Conservation (phyloP, 2,329 filamentous ascomycete species). For the Apiospora aurea region DNA sequence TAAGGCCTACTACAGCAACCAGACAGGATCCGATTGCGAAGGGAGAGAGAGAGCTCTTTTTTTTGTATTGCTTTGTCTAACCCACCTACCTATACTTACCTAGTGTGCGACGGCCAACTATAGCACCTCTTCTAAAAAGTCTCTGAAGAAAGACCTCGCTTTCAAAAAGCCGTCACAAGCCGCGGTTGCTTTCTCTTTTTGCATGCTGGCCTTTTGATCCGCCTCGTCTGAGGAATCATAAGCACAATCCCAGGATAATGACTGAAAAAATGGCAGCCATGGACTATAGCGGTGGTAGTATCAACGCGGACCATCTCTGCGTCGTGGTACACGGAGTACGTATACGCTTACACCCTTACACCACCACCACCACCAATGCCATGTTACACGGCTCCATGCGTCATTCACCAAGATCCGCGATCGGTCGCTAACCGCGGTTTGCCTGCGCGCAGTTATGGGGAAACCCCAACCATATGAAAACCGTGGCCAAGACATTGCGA, state of each 20-base stretch:
- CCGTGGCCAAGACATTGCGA: constrained; percentile 70
- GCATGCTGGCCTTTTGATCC: constrained; percentile 14
- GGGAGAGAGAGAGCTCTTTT: background rate
- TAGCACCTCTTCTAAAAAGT: background rate
- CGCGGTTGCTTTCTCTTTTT: background rate
- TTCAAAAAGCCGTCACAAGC: background rate
- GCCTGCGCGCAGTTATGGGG: constrained; percentile 70
- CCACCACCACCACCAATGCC: background rate
- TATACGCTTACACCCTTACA: constrained; percentile 30
- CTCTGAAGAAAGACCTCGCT: background rate
- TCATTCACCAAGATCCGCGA: constrained; percentile 29
- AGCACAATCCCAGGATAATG: background rate
- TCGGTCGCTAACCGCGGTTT: constrained; percentile 32
- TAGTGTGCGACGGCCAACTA: background rate
- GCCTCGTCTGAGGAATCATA: constrained; percentile 1
- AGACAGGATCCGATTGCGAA: background rate
- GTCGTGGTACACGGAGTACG: constrained; percentile 80
- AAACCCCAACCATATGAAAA: constrained; percentile 75
- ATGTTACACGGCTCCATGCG: background rate
- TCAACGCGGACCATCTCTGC: constrained; percentile 72
- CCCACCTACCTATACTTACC: background rate
- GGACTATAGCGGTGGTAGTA: constrained; percentile 58
- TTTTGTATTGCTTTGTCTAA: constrained; percentile 13
- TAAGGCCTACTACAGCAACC: background rate
- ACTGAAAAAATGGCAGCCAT: constrained; percentile 40